Evolutionary conservation across 352 stramenopile species (phyloP).

Genomic region (Plasmopara viticola): DNA sequence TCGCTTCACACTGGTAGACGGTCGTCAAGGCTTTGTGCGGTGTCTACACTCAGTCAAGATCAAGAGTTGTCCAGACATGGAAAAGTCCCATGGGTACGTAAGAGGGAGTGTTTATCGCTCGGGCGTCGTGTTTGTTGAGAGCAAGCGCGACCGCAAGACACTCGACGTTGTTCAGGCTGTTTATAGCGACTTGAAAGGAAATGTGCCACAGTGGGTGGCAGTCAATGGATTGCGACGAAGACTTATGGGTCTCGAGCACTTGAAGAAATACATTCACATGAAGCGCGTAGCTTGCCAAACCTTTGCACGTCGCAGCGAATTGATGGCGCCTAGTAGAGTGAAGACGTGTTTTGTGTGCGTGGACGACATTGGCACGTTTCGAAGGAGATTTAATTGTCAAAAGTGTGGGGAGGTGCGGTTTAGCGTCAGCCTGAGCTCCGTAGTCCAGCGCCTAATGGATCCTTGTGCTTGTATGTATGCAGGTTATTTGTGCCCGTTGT

Average conservation of each 20-base stretch:
- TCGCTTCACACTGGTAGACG: conserved; percentile 53
- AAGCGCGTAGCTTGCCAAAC: conserved; percentile 70
- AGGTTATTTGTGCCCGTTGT: conserved; percentile 66
- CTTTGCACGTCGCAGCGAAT: conserved; percentile 54
- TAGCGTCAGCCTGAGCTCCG: background rate
- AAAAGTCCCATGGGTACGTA: conserved; percentile 72
- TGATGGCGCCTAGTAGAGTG: conserved; percentile 58
- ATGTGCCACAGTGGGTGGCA: conserved; percentile 65
- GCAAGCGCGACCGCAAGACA: conserved; percentile 60
- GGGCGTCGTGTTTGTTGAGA: conserved; percentile 73
- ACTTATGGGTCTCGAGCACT: conserved; percentile 68
- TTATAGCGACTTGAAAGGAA: conserved; percentile 77
- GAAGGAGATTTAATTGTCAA: conserved; percentile 77
- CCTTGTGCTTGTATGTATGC: conserved; percentile 2
- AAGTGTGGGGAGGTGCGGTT: conserved; percentile 68
- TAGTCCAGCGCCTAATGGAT: background rate
- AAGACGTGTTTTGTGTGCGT: conserved; percentile 81
- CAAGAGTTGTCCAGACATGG: conserved; percentile 75
- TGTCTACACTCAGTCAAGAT: conserved; percentile 85
- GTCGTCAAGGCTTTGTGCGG: conserved; percentile 52
- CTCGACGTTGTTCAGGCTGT: conserved; percentile 75
- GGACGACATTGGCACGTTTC: conserved; percentile 75
- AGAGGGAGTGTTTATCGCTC: conserved; percentile 80
- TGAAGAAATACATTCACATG: conserved; percentile 81
- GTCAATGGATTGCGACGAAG: conserved; percentile 47